Evolutionary conservation across 2,329 filamentous ascomycete genomes (phyloP), one percentile per base, ranked within the genome.

Genomic region (Fusarium annulatum): DNA sequence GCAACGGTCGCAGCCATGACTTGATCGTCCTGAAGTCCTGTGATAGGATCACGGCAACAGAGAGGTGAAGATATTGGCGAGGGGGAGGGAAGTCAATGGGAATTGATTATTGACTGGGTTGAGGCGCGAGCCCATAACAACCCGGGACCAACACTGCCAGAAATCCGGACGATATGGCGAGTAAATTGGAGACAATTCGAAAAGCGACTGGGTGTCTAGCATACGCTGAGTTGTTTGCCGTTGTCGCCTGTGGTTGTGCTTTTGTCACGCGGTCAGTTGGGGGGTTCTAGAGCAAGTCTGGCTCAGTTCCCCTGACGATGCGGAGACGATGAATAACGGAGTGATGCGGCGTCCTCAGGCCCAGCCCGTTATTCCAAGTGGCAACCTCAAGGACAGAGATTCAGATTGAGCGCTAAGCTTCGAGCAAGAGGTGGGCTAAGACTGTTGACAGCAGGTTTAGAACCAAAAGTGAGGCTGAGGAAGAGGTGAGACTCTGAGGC

Each of bases 1-100:
- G 78, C 79, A 65, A 81, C 79, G 23, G 79, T 81, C 62, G 79
- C 79, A 39, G 79, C 79, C 79, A 81, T 81, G 34, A 19, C 42
- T 48, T 51, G 74, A 42, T 56, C n/a, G 15, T 30, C 23, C 21
- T n/a, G 19, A 26, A 19, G 46, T 58, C 26, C 30, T 33, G 45
- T 45, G 28, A 59, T 34, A 43, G 46, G 21, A 15, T 46, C 59
- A 60, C 26, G 33, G 46, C 30, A 42, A 59, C 38, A 33, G 39
- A 48, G n/a, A 39, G 28, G 42, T 30, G 36, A 67, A 34, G 39
- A n/a, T 38, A 46, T 53, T 28, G 55, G 45, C 19, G 49, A 48
- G 34, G 48, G 56, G 55, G 30, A 12, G 30, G 21, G n/a, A 43
- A 51, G n/a, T 34, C 42, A 45, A 55, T 64, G 61, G 57, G 51